These are phyloP conservation scores for Aureococcus anophagefferens DNA, from an alignment of 108 stramenopile species.

Conservation along the genomic window DNA sequence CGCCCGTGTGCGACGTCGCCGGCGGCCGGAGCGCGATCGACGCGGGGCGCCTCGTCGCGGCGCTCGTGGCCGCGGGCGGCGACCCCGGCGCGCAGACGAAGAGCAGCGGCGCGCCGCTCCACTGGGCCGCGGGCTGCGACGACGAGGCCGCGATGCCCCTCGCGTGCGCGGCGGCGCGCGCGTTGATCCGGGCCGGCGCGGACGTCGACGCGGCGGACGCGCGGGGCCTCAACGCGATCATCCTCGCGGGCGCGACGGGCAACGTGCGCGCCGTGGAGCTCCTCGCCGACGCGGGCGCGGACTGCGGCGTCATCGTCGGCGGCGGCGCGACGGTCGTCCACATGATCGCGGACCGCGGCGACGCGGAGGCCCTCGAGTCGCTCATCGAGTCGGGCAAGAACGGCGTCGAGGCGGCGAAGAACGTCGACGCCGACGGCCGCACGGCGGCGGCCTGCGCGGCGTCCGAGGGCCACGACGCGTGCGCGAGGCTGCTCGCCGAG, in stretches of 20 bases:
- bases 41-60: not conserved
- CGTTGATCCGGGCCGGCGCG: not conserved
- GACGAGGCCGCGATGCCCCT: too few species aligned
- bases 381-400: not conserved
- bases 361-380: not conserved
- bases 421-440: not conserved
- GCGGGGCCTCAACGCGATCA: not conserved
- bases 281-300: not conserved
- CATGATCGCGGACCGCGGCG: not conserved
- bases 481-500: not conserved
- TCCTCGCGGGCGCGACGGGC: not conserved
- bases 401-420: not conserved
- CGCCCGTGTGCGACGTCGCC: not conserved
- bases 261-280: not conserved
- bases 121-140: not conserved
- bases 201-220: not conserved
- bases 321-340: not conserved
- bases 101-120: not conserved
- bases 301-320: not conserved
- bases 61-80: not conserved
- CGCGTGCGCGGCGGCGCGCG: too few species aligned
- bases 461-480: not conserved
- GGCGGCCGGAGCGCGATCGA: too few species aligned
- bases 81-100: not conserved
- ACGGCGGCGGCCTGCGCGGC: not conserved